Base-by-base conservation (phyloP, 2,329 filamentous ascomycete genomes). In the Leptoxyphium fumago region DNA sequence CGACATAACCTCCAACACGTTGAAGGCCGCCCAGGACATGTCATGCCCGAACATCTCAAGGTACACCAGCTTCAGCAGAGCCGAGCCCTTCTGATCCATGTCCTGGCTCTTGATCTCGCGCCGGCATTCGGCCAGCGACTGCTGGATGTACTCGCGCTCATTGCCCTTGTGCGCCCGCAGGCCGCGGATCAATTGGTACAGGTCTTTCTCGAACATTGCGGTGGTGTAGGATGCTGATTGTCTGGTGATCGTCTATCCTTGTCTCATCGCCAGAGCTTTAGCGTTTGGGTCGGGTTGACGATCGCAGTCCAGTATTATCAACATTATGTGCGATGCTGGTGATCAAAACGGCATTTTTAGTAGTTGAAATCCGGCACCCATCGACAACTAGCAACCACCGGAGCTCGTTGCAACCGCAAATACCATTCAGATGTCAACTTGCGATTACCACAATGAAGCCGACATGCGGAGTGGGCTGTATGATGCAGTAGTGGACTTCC, bases 11-110 rank as follows among this genome's bases (percentile, higher is more conserved):
- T 98, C 91, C 40, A 98, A 80, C 43, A 96, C 89, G 62, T 98
- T 85, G 67, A 98, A 98, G 10, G 88, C 88, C 3, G 91, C 91
- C 91, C 91, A 98, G 2, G 89, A 95, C 91, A 98, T 98, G 65
- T 96, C 91, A 62, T 96, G 84, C 11, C 91, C 91, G 54, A 96
- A 88, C 91, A 98, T 98, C 63, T 98, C 91, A 52, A 98, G 77
- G 63, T 98, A 98, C 43, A 95, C 82, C 55, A 98, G 75, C 70
- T 98, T 98, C 58, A 98, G 71, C 43, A 98, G 74, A 39, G 91
- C 91, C 29, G 87, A 96, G 15, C 91, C 88, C 72, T 98, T 98
- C 65, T 94, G 75, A 68, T 96, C 88, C 83, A 95, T 91, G 65
- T 98, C 91, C 67, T 89, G 83, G 54, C 84, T 83, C 61, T 82